Conservation (phyloP, 805 yeast species). For the Candida nitratophila region DNA sequence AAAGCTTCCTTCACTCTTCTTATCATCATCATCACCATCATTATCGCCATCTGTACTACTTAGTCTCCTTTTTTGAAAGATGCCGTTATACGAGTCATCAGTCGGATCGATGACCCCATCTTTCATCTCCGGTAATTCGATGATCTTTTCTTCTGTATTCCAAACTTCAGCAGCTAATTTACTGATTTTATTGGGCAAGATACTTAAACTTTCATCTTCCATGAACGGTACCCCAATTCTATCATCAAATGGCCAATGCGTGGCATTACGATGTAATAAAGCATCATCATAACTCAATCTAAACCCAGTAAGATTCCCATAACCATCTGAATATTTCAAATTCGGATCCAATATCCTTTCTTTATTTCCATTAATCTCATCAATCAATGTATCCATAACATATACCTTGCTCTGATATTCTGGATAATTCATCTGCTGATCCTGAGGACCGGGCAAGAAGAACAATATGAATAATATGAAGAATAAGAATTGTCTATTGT, state of each 20-base stretch:
- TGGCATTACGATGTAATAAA: slow-evolving; percentile 33
- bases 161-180: slow-evolving; percentile 44
- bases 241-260: slow-evolving; percentile 51
- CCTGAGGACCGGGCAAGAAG: slow-evolving; percentile 34
- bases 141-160: slow-evolving; percentile 28
- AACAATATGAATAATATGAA: slow-evolving; percentile 32
- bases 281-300: slow-evolving; percentile 58
- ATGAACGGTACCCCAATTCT: slow-evolving; percentile 28
- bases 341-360: not conserved
- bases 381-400: slow-evolving; percentile 28
- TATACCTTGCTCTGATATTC: slow-evolving; percentile 14
- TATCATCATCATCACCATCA: not conserved
- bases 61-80: not conserved
- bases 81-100: slow-evolving; percentile 29
- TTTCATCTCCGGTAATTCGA: slow-evolving; percentile 21
- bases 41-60: too few species aligned
- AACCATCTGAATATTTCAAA: slow-evolving; percentile 41
- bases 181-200: slow-evolving; percentile 56
- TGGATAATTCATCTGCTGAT: slow-evolving; percentile 21
- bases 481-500: slow-evolving; percentile 22
- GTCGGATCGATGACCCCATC: slow-evolving; percentile 38
- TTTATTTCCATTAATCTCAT: slow-evolving; percentile 15
- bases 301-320: slow-evolving; percentile 71
- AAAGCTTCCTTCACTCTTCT: slow-evolving; percentile 12
- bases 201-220: slow-evolving; percentile 44